Percentiles rank a stretch among this genome's conserved stretches.
Conservation (phyloP, 176 grass and related monocot genomes). For the Coix lacrymajobi region DNA sequence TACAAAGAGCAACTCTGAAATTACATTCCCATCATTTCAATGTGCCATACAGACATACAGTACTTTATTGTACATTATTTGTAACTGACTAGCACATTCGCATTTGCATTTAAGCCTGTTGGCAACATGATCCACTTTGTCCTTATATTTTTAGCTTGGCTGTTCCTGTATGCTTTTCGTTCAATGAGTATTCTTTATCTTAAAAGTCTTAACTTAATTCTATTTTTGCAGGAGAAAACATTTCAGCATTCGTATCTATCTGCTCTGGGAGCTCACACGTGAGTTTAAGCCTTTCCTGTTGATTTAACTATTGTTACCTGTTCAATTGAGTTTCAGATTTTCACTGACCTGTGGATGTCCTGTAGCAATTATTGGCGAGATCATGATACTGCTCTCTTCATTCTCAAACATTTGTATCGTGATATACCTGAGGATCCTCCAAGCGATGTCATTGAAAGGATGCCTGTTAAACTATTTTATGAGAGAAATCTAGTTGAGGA, state of each 20-base stretch:
- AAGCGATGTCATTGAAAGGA: slow-evolving; percentile 29
- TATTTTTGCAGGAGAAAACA: slow-evolving; percentile 77
- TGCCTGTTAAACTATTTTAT: slow-evolving; percentile 61
- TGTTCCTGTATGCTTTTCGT: neutral
- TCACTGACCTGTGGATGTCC: neutral
- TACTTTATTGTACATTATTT: neutral
- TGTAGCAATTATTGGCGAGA: slow-evolving; percentile 97
- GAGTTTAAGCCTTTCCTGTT: slow-evolving; percentile 34
- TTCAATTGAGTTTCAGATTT: slow-evolving; percentile 6
- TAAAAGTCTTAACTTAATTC: neutral
- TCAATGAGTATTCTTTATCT: neutral
- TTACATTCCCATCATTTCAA: neutral
- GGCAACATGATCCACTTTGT: neutral
- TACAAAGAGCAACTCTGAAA: neutral
- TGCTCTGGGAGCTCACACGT: slow-evolving; percentile 92
- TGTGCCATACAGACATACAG: neutral
- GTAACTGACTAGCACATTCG: neutral
- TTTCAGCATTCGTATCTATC: slow-evolving; percentile 92
- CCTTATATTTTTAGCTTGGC: neutral
- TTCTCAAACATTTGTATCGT: slow-evolving; percentile 87
- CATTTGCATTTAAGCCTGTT: neutral
- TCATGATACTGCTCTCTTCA: slow-evolving; percentile 93
- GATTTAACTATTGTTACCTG: neutral
- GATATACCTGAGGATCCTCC: slow-evolving; percentile 87
- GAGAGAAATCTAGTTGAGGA: slow-evolving; percentile 69